Base-by-base conservation (phyloP, 1,284 basidiomycete species). In the Leccinum proliferum region DNA sequence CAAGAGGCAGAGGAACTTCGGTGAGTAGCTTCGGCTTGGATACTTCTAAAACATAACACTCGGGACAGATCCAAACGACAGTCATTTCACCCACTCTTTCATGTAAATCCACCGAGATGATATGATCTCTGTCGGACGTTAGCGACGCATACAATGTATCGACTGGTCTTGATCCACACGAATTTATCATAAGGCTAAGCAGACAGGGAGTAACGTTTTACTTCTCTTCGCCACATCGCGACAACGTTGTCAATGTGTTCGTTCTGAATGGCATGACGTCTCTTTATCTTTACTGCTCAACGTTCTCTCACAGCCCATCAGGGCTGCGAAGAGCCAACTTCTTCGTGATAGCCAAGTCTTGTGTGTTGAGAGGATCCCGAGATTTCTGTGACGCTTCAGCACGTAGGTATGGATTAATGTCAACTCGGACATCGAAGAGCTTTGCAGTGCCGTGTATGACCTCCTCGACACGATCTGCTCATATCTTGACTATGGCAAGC, bases 131-230 rank as follows among this genome's bases (percentile, higher is more conserved):
- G 61, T 77, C 82, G 3, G 93, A 94, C 63, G 83, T 96, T 66
- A 92, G 90, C 75, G 93, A 96, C 69, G 84, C 93, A 2, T 91
- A 93, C 72, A 90, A 89, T 60, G 86, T 92, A 15, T 84, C 87
- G 3, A 89, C 86, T 4, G 87, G 88, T 7, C 81, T 86, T 14
- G 89, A 93, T 61, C 77, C 82, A n/a, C 80, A 90, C 62, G 91
- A 94, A 70, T 91, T 95, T 68, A 88, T 93, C 64, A 87, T 95
- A 68, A 82, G 90, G 52, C 81, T 87, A 67, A 87, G 83, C 68
- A 84, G 83, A 63, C 86, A 90, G 66, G 85, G 85, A 4, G 79
- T 82, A 12, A 91, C 87, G 0, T 75, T 88, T 52, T 89, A 89
- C 67, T 89, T 90, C 72, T 85, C 84, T 10, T 89, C 89, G 0